Percentiles rank a stretch among this genome's conserved stretches.
Conservation (phyloP, 768 basidiomycete genomes). For the Exsudoporus frostii region DNA sequence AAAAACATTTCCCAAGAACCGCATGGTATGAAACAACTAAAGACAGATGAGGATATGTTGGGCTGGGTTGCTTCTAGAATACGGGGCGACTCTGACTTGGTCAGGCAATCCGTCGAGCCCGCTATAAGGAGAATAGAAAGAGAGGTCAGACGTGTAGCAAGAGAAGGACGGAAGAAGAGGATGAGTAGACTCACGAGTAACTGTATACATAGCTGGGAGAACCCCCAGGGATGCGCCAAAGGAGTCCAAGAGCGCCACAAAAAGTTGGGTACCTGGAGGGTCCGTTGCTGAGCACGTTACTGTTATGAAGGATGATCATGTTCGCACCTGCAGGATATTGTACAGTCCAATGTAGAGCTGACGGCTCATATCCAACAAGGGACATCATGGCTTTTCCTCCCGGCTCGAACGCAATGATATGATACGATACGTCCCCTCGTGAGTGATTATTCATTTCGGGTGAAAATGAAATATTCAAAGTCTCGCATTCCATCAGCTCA, state of each 20-base stretch:
- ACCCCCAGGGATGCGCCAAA: conserved; percentile 42
- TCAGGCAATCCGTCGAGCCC: conserved; percentile 29
- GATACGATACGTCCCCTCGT: conserved; percentile 32
- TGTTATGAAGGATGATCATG: background rate
- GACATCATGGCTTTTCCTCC: conserved; percentile 35
- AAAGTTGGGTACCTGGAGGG: conserved; percentile 38
- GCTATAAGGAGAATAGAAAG: conserved; percentile 9
- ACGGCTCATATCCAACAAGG: conserved; percentile 33
- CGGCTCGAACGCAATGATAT: conserved; percentile 40
- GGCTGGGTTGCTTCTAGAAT: conserved; percentile 23
- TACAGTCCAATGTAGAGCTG: conserved; percentile 36
- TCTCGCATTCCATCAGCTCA: conserved; percentile 16
- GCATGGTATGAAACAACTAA: conserved; percentile 23
- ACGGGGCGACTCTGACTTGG: conserved; percentile 24
- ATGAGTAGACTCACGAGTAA: conserved; percentile 32
- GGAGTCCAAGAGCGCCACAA: conserved; percentile 45
- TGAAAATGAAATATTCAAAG: conserved; percentile 5
- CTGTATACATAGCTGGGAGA: conserved; percentile 32
- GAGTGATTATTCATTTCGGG: background rate
- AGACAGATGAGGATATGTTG: background rate
- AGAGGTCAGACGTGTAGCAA: background rate
- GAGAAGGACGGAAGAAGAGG: background rate
- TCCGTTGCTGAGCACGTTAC: background rate
- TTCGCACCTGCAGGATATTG: conserved; percentile 40
- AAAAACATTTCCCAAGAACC: conserved; percentile 46